A percentile compares a stretch with the other conserved stretches of the same genome.
phyloP scores from a whole-genome alignment of 2,329 filamentous ascomycete genomes.

The Calonectria henricotiae region DNA sequence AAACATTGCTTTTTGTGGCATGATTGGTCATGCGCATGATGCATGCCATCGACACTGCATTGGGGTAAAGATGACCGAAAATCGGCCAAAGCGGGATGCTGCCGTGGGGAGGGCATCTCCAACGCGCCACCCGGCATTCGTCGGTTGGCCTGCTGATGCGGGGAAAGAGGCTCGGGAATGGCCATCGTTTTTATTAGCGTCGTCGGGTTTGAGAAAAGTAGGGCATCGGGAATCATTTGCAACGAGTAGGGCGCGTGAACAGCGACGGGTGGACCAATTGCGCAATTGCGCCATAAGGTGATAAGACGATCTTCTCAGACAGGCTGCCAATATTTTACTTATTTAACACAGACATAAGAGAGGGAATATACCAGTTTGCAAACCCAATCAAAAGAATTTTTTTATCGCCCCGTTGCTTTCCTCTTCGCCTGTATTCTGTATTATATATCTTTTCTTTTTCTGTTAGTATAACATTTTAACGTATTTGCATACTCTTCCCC shows the following conservation, averaged over 20 bases:
- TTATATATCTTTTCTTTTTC: not conserved
- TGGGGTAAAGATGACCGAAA: constrained; percentile 17
- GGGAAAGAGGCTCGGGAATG: constrained; percentile 35
- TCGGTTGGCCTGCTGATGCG: constrained; percentile 42
- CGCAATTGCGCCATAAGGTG: constrained; percentile 55
- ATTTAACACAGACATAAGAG: constrained; percentile 32
- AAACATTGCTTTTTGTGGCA: constrained; percentile 9
- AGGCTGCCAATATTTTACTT: constrained; percentile 28
- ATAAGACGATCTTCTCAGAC: constrained; percentile 41
- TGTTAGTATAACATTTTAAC: not conserved
- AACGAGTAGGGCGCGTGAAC: constrained; percentile 32
- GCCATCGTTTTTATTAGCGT: constrained; percentile 32
- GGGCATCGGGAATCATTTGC: constrained; percentile 31
- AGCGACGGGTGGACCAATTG: constrained; percentile 55
- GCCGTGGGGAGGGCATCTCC: constrained; percentile 40
- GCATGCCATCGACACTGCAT: constrained; percentile 14
- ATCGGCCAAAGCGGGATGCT: constrained; percentile 34
- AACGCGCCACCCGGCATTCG: constrained; percentile 46
- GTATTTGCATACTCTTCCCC: not conserved
- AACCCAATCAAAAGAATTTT: constrained; percentile 37
- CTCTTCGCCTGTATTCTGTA: not conserved
- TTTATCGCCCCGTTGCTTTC: not conserved
- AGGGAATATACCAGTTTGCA: constrained; percentile 47
- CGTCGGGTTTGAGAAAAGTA: constrained; percentile 38
- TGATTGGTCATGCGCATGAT: constrained; percentile 20